phyloP scores from a whole-genome alignment of 2,329 filamentous ascomycete genomes.

The Nannizzia gypsea region DNA sequence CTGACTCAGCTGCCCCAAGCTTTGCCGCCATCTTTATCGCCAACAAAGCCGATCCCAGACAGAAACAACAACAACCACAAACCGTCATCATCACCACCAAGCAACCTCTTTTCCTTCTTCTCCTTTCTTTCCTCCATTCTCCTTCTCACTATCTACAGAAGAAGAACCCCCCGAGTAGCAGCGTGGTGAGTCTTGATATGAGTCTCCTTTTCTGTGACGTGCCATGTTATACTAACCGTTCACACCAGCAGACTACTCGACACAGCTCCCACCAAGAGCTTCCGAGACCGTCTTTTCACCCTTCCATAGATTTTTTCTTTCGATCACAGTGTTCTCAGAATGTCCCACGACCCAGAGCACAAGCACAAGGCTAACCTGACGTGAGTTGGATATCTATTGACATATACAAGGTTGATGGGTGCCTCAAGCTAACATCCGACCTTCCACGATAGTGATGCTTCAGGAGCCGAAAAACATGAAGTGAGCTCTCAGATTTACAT shows the following conservation, averaged over 20 bases:
- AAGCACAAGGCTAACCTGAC: slow-evolving; percentile 63
- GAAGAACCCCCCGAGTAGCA: not conserved
- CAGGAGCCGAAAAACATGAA: slow-evolving; percentile 74
- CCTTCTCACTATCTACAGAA: not conserved
- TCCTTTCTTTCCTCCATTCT: slow-evolving; percentile 9
- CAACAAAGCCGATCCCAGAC: slow-evolving; percentile 4
- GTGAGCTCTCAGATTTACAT: slow-evolving; percentile 42
- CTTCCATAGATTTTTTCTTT: slow-evolving; percentile 20
- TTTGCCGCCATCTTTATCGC: not conserved
- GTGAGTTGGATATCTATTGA: slow-evolving; percentile 43
- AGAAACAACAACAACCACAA: not conserved
- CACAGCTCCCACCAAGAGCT: not conserved
- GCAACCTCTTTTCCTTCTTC: not conserved
- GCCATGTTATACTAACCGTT: not conserved
- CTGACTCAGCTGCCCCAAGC: slow-evolving; percentile 8
- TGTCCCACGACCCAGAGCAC: slow-evolving; percentile 57
- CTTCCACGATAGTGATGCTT: slow-evolving; percentile 56
- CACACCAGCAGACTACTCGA: not conserved
- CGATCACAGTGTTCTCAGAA: slow-evolving; percentile 37
- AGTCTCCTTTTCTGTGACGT: not conserved
- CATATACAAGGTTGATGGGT: slow-evolving; percentile 12
- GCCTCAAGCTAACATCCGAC: not conserved
- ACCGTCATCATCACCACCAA: not conserved
- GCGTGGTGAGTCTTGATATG: not conserved
- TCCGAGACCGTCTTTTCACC: slow-evolving; percentile 13